A percentile compares a stretch with the other conserved stretches of the same genome.
phyloP scores from a whole-genome alignment of 495 filamentous ascomycete genomes.

The Penicillium cosmopolitanum region DNA sequence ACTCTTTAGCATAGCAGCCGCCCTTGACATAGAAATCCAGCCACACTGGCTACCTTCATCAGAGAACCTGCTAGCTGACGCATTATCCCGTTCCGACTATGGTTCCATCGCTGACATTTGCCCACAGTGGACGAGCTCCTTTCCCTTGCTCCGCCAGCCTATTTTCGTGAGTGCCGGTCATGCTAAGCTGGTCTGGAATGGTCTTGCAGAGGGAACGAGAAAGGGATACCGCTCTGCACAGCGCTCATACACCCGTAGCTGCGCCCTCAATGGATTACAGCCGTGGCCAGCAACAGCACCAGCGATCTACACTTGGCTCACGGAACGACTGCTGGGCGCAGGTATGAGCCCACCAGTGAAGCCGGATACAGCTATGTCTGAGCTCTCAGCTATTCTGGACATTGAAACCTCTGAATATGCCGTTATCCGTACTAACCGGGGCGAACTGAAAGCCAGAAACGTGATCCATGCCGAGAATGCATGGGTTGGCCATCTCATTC shows the following conservation, averaged over 20 bases:
- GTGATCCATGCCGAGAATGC: slow-evolving; percentile 6
- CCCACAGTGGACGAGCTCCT: too few species aligned
- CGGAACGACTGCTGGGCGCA: slow-evolving; percentile 5
- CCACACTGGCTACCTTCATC: too few species aligned
- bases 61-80: too few species aligned
- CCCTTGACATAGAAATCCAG: too few species aligned
- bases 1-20: too few species aligned
- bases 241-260: slow-evolving; percentile 5
- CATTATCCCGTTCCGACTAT: too few species aligned
- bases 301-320: slow-evolving; percentile 11
- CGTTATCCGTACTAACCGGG: neutral
- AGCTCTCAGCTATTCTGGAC: neutral
- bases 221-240: slow-evolving; percentile 10
- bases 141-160: too few species aligned
- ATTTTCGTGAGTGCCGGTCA: too few species aligned
- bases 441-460: neutral
- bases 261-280: slow-evolving; percentile 11
- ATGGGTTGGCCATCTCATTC: slow-evolving; percentile 4
- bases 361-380: too few species aligned
- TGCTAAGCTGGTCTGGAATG: too few species aligned
- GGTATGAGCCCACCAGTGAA: too few species aligned
- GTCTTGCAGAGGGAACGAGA: neutral
- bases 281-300: slow-evolving; percentile 13
- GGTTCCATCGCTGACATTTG: too few species aligned
- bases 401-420: neutral